phyloP scores from a whole-genome alignment of 441 rosid genomes.

The Pelargonium fulgidum region DNA sequence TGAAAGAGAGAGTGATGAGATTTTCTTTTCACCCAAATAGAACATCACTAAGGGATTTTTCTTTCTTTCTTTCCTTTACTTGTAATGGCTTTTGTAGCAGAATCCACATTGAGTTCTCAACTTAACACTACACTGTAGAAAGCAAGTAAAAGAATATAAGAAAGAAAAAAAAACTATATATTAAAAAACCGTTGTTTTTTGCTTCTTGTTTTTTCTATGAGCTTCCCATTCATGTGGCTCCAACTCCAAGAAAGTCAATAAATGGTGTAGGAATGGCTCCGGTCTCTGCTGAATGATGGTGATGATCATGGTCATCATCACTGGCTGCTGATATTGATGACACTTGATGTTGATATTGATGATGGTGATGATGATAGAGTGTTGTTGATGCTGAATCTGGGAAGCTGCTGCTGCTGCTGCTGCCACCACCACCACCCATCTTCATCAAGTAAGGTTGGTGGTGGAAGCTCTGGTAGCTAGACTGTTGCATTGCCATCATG shows the following conservation, averaged over 20 bases:
- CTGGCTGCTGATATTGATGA: constrained; percentile 19
- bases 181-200: constrained; percentile 16
- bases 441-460: neutral
- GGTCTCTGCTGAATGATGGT: constrained; percentile 23
- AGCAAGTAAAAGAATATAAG: neutral
- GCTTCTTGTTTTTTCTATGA: neutral
- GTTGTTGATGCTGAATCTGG: constrained; percentile 14
- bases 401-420: constrained; percentile 2
- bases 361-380: neutral
- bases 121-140: neutral
- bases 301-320: constrained; percentile 28
- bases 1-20: neutral
- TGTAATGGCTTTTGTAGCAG: neutral
- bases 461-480: constrained; percentile 25
- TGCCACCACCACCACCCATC: neutral
- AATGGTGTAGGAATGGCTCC: constrained; percentile 43
- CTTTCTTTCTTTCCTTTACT: neutral
- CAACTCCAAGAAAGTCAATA: constrained; percentile 95
- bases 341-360: constrained; percentile 23
- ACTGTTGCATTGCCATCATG: constrained; percentile 34
- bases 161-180: neutral
- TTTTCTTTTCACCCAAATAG: neutral
- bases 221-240: constrained; percentile 40
- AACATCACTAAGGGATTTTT: neutral
- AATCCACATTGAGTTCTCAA: neutral